phyloP scores from a whole-genome alignment of 768 basidiomycete genomes.

The Suillus americanus region DNA sequence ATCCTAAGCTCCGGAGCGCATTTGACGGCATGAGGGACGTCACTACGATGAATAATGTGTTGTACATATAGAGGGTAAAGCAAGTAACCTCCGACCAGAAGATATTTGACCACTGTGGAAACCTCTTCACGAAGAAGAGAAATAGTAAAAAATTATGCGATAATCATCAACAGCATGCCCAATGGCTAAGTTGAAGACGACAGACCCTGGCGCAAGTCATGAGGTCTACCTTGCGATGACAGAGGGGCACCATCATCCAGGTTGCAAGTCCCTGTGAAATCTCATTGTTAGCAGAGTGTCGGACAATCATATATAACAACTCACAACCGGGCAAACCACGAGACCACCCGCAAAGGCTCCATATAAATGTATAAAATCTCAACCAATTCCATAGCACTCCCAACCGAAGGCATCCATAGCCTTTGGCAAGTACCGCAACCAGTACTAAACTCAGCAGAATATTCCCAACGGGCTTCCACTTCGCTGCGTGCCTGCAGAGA shows the following conservation, averaged over 20 bases:
- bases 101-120: neutral
- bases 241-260: neutral
- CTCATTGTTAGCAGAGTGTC: neutral
- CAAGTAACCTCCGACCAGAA: neutral
- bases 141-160: slow-evolving; percentile 35
- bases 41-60: neutral
- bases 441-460: neutral
- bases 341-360: neutral
- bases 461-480: slow-evolving; percentile 5
- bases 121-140: slow-evolving; percentile 36
- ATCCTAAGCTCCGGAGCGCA: too few relatives aligned
- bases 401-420: neutral
- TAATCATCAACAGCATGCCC: neutral
- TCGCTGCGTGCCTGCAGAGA: slow-evolving; percentile 5
- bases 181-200: slow-evolving; percentile 1
- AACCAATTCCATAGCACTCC: neutral
- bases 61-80: neutral
- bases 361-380: neutral
- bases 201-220: neutral
- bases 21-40: neutral
- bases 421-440: neutral
- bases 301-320: neutral
- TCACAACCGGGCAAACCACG: neutral
- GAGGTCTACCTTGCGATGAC: slow-evolving; percentile 1
- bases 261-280: neutral